These are phyloP conservation scores for Exophiala sp. DNA, from an alignment of 2,329 filamentous ascomycete species.

Conservation along the genomic window DNA sequence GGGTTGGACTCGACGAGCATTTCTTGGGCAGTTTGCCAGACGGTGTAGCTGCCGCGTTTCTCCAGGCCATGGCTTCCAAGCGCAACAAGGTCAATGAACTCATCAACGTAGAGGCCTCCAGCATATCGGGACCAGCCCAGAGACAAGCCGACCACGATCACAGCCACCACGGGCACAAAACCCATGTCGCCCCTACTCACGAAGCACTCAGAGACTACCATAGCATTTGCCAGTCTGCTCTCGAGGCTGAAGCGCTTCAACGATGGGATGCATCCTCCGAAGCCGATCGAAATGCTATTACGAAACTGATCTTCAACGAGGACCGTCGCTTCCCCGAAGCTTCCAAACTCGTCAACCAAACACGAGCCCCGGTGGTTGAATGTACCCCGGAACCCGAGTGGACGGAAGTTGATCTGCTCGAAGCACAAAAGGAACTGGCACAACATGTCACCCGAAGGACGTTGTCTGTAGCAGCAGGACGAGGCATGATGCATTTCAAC, in stretches of 20 bases:
- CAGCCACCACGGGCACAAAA: background rate
- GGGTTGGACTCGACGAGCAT: constrained; percentile 51
- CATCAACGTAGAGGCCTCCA: background rate
- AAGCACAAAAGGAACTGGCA: constrained; percentile 86
- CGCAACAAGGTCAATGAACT: background rate
- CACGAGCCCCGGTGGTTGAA: constrained; percentile 70
- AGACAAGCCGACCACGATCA: background rate
- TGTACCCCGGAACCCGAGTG: constrained; percentile 68
- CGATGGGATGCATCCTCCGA: constrained; percentile 74
- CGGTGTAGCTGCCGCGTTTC: constrained; percentile 70
- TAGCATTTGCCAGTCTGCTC: constrained; percentile 57
- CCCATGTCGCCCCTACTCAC: constrained; percentile 39
- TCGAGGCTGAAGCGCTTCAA: constrained; percentile 46
- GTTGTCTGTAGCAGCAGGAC: constrained; percentile 78
- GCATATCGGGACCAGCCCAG: background rate
- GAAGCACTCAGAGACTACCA: constrained; percentile 67
- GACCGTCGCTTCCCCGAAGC: constrained; percentile 87
- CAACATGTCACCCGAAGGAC: constrained; percentile 81
- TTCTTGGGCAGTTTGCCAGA: constrained; percentile 81
- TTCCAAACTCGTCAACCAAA: constrained; percentile 74
- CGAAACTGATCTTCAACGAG: constrained; percentile 81
- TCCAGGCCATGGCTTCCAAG: constrained; percentile 65
- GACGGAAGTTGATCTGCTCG: constrained; percentile 80
- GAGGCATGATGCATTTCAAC: constrained; percentile 81
- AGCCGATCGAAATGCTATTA: constrained; percentile 74